Conservation (phyloP, 139 green algal species). For the Chlamydomonas sphaeroides region DNA sequence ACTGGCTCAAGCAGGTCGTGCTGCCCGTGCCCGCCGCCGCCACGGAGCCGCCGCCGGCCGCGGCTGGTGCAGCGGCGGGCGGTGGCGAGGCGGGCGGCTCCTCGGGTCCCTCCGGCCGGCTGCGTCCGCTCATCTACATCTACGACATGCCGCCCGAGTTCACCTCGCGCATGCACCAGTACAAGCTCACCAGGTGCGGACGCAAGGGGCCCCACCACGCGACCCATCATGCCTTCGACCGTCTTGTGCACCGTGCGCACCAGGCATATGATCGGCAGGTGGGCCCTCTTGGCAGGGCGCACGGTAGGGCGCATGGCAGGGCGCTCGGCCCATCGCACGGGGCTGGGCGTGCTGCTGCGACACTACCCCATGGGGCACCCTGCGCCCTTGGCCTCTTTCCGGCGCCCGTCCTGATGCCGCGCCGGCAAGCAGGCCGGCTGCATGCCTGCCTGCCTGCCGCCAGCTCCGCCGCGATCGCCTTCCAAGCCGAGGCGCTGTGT, state of each 20-base stretch:
- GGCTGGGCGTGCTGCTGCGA: too few species aligned
- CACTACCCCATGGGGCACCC: too few species aligned
- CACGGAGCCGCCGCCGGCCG: neutral
- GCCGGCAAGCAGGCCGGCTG: too few species aligned
- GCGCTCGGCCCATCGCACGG: too few species aligned
- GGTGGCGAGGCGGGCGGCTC: neutral
- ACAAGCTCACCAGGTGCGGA: constrained; percentile 17
- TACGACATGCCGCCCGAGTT: constrained; percentile 65
- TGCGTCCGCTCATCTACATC: constrained; percentile 67
- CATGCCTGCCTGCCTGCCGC: too few species aligned
- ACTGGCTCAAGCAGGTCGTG: constrained; percentile 42
- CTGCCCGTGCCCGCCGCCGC: constrained; percentile 18
- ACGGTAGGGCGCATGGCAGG: neutral
- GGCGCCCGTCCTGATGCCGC: too few species aligned
- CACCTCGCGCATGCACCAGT: constrained; percentile 58
- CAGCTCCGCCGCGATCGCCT: too few species aligned
- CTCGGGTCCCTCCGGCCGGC: neutral
- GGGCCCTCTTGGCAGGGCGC: neutral
- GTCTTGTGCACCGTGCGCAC: too few species aligned
- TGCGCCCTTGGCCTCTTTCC: too few species aligned
- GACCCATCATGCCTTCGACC: neutral
- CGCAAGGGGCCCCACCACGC: too few species aligned
- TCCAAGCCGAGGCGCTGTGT: neutral
- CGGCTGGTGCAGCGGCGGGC: neutral
- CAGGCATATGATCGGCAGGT: neutral